Percentiles rank a stretch among this genome's conserved stretches.
Evolutionary conservation across 192 early-diverging fungal genomes (phyloP).

Genomic region (Mortierella antarctica): DNA sequence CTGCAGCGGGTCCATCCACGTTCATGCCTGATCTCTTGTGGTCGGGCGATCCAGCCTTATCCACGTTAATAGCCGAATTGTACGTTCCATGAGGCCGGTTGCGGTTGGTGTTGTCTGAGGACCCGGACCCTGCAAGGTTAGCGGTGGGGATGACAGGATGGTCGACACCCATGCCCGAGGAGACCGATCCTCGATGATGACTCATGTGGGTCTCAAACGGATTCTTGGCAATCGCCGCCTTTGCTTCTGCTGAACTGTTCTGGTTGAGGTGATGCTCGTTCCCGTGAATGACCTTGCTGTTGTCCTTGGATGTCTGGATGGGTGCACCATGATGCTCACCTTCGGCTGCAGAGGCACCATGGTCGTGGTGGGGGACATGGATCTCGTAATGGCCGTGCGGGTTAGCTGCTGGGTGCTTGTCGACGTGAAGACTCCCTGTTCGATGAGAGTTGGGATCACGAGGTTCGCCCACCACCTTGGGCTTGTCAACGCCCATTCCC

Average conservation of each 20-base stretch:
- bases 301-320: slow-evolving; percentile 6
- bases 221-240: slow-evolving; percentile 6
- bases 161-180: slow-evolving; percentile 24
- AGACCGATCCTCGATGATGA: slow-evolving; percentile 1
- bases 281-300: slow-evolving; percentile 2
- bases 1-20: slow-evolving; percentile 14
- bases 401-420: not conserved
- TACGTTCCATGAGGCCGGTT: slow-evolving; percentile 7
- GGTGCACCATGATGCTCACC: not conserved
- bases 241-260: not conserved
- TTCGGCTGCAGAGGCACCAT: not conserved
- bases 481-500: slow-evolving; percentile 25
- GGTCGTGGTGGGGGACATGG: slow-evolving; percentile 7
- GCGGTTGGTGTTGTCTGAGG: slow-evolving; percentile 15
- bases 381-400: slow-evolving; percentile 5
- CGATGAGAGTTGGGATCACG: not conserved
- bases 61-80: slow-evolving; percentile 32
- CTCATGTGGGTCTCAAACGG: slow-evolving; percentile 1
- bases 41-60: slow-evolving; percentile 3
- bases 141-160: slow-evolving; percentile 4
- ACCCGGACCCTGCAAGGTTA: slow-evolving; percentile 13
- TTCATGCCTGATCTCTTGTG: slow-evolving; percentile 15
- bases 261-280: slow-evolving; percentile 12
- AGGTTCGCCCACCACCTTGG: slow-evolving; percentile 7
- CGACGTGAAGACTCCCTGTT: slow-evolving; percentile 20